Percentiles rank a stretch among this genome's conserved stretches.
Evolutionary conservation across 805 yeast species (phyloP).

Genomic region (Komagataella ulmi): DNA sequence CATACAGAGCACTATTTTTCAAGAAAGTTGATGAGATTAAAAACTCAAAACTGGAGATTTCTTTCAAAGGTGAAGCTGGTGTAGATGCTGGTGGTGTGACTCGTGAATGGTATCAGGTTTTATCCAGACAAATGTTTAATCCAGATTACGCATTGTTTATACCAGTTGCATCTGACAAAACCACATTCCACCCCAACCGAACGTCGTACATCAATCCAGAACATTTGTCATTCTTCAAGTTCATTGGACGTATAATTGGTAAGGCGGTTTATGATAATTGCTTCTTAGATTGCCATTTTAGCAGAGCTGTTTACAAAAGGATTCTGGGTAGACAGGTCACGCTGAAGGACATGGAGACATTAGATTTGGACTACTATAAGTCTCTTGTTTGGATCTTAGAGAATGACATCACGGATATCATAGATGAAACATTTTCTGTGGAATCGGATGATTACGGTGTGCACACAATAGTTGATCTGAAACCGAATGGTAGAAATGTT

Average conservation of each 20-base stretch:
- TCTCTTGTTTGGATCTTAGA: conserved; percentile 93
- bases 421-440: conserved; percentile 87
- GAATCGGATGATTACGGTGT: conserved; percentile 93
- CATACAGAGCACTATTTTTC: conserved; percentile 72
- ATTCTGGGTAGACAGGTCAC: conserved; percentile 71
- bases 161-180: conserved; percentile 84
- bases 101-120: conserved; percentile 93
- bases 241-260: conserved; percentile 88
- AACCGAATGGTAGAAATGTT: conserved; percentile 70
- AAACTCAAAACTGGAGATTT: conserved; percentile 59
- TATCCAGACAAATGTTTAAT: conserved; percentile 90
- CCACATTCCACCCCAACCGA: conserved; percentile 92
- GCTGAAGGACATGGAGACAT: conserved; percentile 84
- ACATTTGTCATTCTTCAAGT: conserved; percentile 83
- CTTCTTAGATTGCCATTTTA: conserved; percentile 86
- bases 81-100: conserved; percentile 98
- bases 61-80: conserved; percentile 90
- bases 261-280: conserved; percentile 85
- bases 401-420: conserved; percentile 90
- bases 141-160: conserved; percentile 88
- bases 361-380: conserved; percentile 86
- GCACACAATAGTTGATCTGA: conserved; percentile 68
- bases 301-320: conserved; percentile 86
- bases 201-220: conserved; percentile 90
- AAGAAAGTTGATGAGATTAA: conserved; percentile 64